Evolutionary conservation across 768 basidiomycete genomes (phyloP).

Genomic region (Termitomyces sp.): DNA sequence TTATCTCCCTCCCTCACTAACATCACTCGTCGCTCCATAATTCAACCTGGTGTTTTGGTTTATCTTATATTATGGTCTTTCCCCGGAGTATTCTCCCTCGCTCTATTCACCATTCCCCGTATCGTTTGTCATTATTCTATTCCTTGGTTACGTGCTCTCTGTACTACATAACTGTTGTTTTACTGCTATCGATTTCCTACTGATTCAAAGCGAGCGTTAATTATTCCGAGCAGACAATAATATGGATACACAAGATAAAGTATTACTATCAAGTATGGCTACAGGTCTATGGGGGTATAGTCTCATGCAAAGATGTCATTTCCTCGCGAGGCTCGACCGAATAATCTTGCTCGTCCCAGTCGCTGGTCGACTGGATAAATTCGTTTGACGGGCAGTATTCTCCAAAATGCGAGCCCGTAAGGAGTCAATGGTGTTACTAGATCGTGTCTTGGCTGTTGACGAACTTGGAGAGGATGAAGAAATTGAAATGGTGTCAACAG

Average conservation of each 20-base stretch:
- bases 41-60: constrained; percentile 21
- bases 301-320: background rate
- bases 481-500: constrained; percentile 23
- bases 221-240: background rate
- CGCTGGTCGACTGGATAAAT: constrained; percentile 13
- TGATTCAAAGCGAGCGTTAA: constrained; percentile 4
- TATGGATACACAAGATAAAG: background rate
- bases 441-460: constrained; percentile 10
- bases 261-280: background rate
- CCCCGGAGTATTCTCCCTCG: constrained; percentile 34
- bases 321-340: background rate
- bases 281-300: background rate
- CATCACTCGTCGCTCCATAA: constrained; percentile 16
- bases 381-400: constrained; percentile 47
- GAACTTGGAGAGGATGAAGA: constrained; percentile 20
- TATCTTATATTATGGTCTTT: constrained; percentile 34
- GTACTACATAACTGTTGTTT: constrained; percentile 59
- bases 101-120: constrained; percentile 23
- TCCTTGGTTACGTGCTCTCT: constrained; percentile 47
- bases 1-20: constrained; percentile 11
- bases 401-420: constrained; percentile 55
- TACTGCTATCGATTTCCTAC: constrained; percentile 56
- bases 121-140: constrained; percentile 30
- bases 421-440: constrained; percentile 29
- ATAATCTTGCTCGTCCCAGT: background rate